Evolutionary conservation across 768 basidiomycete species (phyloP), one percentile per base, ranked within the genome.

Genomic region (Kwoniella dendrophila): DNA sequence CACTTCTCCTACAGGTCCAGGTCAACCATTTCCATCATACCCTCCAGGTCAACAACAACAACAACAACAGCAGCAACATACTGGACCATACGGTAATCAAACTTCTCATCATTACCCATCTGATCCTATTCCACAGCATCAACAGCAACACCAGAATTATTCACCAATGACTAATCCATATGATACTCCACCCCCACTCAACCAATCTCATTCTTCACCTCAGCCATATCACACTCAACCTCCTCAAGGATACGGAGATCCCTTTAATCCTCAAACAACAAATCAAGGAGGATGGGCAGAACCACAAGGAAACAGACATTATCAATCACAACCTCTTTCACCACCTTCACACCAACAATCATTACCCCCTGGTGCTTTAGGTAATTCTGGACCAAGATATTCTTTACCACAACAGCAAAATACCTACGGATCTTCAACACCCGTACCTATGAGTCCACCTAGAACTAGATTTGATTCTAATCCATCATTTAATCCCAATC

Each of bases 101-200:
- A 20, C 49, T 34, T 41, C 55, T 32, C 62, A 63, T 53, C 62
- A 63, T 34, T 63, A 63, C 36, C 55, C 56, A 26, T 63, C 62
- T 18, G 56, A 54, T 45, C 52, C 60, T 20, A 33, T 30, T 8
- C 41, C 32, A 12, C 60, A 53, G 34, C 26, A n/a, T 29, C 34
- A 27, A n/a, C 50, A 48, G 48, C 34, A 32, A n/a, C 59, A 32
- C 22, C 22, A 49, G n/a, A 27, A 56, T 24, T 33, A 34, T 24
- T 29, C 30, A 11, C 54, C 30, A 3, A 55, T 62, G 52, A 36
- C 60, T 1, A 62, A 62, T 36, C 60, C 60, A 40, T 63, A 56
- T 32, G 62, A 57, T 20, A 56, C 56, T 8, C 62, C 62, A 12
- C 55, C 47, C 22, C 55, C 55, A 3, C 56, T 57, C 32, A 30